Percentiles rank a stretch among this genome's conserved stretches.
phyloP scores from a whole-genome alignment of 169 alveolate species.

The Theileria sp. region DNA sequence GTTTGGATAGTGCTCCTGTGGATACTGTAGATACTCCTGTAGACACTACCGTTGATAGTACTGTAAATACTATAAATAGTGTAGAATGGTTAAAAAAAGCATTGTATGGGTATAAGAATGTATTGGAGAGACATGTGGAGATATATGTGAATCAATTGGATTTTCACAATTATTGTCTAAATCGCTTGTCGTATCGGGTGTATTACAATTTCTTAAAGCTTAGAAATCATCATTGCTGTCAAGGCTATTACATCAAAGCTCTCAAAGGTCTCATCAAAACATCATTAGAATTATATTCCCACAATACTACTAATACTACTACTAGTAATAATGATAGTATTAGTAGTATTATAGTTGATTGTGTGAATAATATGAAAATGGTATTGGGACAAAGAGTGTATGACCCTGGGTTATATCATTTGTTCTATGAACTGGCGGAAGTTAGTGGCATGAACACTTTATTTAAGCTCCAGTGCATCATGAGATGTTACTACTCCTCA shows the following conservation, averaged over 20 bases:
- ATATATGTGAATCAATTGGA: slow-evolving; percentile 43
- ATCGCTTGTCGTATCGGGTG: slow-evolving; percentile 37
- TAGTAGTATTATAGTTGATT: slow-evolving; percentile 12
- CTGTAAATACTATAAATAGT: no score
- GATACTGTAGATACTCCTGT: no score
- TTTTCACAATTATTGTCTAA: slow-evolving; percentile 55
- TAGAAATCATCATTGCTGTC: slow-evolving; percentile 7
- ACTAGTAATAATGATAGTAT: not conserved
- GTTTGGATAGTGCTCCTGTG: no score
- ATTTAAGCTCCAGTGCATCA: slow-evolving; percentile 10
- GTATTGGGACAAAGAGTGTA: slow-evolving; percentile 27
- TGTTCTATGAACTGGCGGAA: slow-evolving; percentile 12
- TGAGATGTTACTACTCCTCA: slow-evolving; percentile 19
- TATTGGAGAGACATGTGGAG: slow-evolving; percentile 42
- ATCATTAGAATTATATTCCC: slow-evolving; percentile 12
- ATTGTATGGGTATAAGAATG: slow-evolving; percentile 10
- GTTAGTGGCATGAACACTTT: not conserved
- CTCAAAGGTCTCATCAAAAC: slow-evolving; percentile 32
- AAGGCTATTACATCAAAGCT: slow-evolving; percentile 37
- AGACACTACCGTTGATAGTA: no score
- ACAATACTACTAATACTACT: no score
- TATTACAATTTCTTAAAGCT: slow-evolving; percentile 27
- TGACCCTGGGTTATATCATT: slow-evolving; percentile 29
- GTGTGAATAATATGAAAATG: slow-evolving; percentile 20
- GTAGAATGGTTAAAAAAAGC: slow-evolving; percentile 10